Percentiles rank a stretch among this genome's conserved stretches.
These are phyloP conservation scores for Epichloe elymi DNA, from an alignment of 2,329 filamentous ascomycete species.

Conservation along the genomic window DNA sequence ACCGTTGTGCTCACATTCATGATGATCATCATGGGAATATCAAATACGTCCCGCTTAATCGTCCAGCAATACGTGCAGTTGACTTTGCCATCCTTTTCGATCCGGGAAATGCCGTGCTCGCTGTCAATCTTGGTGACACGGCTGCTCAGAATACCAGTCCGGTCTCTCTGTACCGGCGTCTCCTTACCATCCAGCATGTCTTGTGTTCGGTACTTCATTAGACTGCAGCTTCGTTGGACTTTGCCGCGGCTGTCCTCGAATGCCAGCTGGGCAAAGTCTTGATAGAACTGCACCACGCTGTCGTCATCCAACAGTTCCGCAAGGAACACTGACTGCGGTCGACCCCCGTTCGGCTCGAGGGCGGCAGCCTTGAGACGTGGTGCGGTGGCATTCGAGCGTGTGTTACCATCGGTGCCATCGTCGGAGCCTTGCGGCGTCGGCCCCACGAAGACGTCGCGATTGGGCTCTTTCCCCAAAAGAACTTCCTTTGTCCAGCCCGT, in stretches of 20 bases:
- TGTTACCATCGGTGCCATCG: constrained; percentile 21
- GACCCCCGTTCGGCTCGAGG: constrained; percentile 30
- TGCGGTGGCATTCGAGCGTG: constrained; percentile 31
- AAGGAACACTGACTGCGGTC: constrained; percentile 70
- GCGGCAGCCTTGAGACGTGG: constrained; percentile 35
- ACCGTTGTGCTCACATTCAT: constrained; percentile 67
- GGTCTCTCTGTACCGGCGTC: constrained; percentile 32
- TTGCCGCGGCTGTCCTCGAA: constrained; percentile 83
- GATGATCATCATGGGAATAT: constrained; percentile 96
- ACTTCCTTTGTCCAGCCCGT: constrained; percentile 92
- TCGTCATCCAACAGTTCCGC: constrained; percentile 90
- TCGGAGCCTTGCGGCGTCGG: constrained; percentile 11
- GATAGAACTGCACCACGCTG: constrained; percentile 86
- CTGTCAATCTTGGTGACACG: constrained; percentile 51
- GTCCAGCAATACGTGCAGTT: constrained; percentile 96
- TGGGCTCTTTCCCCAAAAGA: constrained; percentile 73
- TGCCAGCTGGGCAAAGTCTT: constrained; percentile 84
- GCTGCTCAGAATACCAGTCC: constrained; percentile 38
- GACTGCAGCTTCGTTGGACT: constrained; percentile 69
- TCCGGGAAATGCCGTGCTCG: constrained; percentile 66
- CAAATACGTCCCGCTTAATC: constrained; percentile 91
- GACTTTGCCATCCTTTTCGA: constrained; percentile 80
- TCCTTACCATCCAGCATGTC: constrained; percentile 35
- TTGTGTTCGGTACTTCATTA: constrained; percentile 80
- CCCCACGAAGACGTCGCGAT: constrained; percentile 73